Conservation (phyloP, 345 rosid genomes). For the Acer negundo region DNA sequence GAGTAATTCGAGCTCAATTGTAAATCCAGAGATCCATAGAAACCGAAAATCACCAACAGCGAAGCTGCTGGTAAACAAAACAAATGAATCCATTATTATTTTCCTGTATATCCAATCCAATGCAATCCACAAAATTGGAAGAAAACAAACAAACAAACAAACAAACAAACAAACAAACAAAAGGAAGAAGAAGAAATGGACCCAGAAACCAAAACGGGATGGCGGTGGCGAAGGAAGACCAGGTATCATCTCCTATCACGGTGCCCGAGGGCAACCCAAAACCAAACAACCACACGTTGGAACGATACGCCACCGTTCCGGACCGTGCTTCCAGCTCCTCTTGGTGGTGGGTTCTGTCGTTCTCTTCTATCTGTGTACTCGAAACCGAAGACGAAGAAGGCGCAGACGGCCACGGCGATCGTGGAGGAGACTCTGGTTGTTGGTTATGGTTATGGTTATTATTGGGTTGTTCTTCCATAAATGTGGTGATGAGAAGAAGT, state of each 20-base stretch:
- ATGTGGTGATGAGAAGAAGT: constrained; percentile 2
- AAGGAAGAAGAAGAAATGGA: constrained; percentile 22
- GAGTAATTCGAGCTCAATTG: constrained; percentile 51
- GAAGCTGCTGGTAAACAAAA: constrained; percentile 40
- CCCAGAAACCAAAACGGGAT: constrained; percentile 57
- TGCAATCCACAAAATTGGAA: neutral
- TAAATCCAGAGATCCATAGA: constrained; percentile 46
- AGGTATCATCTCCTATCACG: constrained; percentile 45
- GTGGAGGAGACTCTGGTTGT: neutral
- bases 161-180: no score
- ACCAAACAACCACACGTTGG: constrained; percentile 30
- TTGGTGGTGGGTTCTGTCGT: constrained; percentile 16
- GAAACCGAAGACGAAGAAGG: constrained; percentile 22
- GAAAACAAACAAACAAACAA: neutral
- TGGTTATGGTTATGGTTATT: constrained; percentile 8
- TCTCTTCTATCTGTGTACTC: constrained; percentile 23
- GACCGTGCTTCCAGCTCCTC: constrained; percentile 11
- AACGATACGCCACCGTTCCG: constrained; percentile 27
- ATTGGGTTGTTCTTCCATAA: constrained; percentile 30
- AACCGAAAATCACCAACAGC: constrained; percentile 52
- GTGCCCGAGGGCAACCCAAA: neutral
- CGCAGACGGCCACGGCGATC: neutral
- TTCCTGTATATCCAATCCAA: neutral
- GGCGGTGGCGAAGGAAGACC: constrained; percentile 44
- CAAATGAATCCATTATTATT: neutral